Evolutionary conservation across 805 yeast species (phyloP).

Genomic region (Metschnikowia colocasiae): DNA sequence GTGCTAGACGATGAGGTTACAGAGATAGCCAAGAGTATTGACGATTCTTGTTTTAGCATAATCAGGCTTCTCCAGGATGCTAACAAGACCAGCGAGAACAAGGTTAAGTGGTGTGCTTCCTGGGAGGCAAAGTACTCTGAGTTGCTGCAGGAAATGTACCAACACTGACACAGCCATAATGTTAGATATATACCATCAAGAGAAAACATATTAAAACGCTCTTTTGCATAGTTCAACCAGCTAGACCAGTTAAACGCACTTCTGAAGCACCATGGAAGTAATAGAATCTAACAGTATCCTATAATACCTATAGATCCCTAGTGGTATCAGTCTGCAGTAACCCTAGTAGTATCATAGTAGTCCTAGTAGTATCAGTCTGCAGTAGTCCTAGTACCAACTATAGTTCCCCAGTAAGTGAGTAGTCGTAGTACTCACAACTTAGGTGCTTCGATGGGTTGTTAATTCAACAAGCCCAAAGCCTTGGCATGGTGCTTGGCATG

Average conservation of each 20-base stretch:
- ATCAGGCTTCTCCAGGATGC: constrained; percentile 41
- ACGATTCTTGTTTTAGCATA: constrained; percentile 26
- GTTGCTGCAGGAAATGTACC: constrained; percentile 17
- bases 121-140: constrained; percentile 47
- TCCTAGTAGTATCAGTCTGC: too few relatives aligned
- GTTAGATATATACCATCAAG: too few relatives aligned
- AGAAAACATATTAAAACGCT: too few relatives aligned
- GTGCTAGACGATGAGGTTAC: constrained; percentile 37
- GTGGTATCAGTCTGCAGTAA: too few relatives aligned
- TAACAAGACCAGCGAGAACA: constrained; percentile 49
- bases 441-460: constrained; percentile 9
- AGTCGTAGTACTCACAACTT: background rate
- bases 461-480: constrained; percentile 38
- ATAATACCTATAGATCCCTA: too few relatives aligned
- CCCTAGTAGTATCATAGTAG: too few relatives aligned
- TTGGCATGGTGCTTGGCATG: constrained; percentile 89
- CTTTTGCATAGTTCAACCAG: too few relatives aligned
- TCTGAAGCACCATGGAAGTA: too few relatives aligned
- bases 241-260: too few relatives aligned
- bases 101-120: constrained; percentile 54
- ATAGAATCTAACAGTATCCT: too few relatives aligned
- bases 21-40: constrained; percentile 22
- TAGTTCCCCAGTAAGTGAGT: too few relatives aligned
- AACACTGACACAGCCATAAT: background rate
- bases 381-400: too few relatives aligned